Evolutionary conservation across 164 flowering plant species (phyloP), one percentile per base, ranked within the genome.

Genomic region (Taxillus chinensis): DNA sequence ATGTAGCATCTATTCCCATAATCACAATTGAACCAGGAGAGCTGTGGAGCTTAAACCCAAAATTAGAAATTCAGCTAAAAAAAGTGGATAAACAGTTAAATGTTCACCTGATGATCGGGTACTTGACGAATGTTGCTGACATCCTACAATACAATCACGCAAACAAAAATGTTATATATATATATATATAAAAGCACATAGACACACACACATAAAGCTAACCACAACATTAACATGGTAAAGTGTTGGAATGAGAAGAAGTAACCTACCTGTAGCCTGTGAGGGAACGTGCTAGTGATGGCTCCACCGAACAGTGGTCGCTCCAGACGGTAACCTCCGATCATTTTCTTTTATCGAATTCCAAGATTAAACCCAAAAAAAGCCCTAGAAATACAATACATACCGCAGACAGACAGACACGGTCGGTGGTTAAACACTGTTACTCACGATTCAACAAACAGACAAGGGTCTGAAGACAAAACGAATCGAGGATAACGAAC

Each of bases 91-190:
- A 27, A 2, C 27, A 60, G 27, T 27, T 27, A 27, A 49, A 11
- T 38, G 56, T 75, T 12, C 71, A 86, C 97, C 95, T 92, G 98
- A 62, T 89, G 82, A 80, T 92, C 88, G 40, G 98, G 98, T 40
- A 92, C 98, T 71, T 89, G 70, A 4, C 96, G 86, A 58, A 89
- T 66, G 60, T 76, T 68, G 66, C 98, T 92, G 38, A 92, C 76
- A 75, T 92, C 96, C 98, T 91, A 56, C 67, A 76, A 63, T 49
- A 14, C 17, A 42, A 54, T 37, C 55, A 39, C 48, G 45, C 45
- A 39, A 41, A 4, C 3, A 7, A 40, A n/a, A 7, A 4, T 5
- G 41, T 46, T 15, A 27, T 2, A 27, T 2, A n/a, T n/a, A n/a
- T n/a, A n/a, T n/a, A n/a, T n/a, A n/a, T n/a, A n/a, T n/a, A n/a